Conservation (phyloP, 2,329 filamentous ascomycete species). For the Chlorencoelia australis region DNA sequence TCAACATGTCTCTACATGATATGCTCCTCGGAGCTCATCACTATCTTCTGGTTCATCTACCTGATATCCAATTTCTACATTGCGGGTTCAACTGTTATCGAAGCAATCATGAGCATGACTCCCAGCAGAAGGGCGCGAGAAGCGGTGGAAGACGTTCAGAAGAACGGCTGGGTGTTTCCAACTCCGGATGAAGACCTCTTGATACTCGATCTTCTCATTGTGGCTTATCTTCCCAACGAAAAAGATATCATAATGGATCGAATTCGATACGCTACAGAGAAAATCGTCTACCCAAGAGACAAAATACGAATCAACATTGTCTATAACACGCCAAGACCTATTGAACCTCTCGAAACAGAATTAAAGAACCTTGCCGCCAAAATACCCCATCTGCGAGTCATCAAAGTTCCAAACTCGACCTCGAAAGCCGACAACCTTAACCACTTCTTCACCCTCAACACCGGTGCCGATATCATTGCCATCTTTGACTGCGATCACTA, state of each 20-base stretch:
- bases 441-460: slow-evolving; percentile 35
- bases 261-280: slow-evolving; percentile 34
- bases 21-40: slow-evolving; percentile 26
- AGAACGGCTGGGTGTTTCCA: slow-evolving; percentile 32
- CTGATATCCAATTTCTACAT: slow-evolving; percentile 35
- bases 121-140: slow-evolving; percentile 29
- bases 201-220: slow-evolving; percentile 36
- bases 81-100: slow-evolving; percentile 31
- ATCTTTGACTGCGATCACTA: slow-evolving; percentile 42
- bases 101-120: slow-evolving; percentile 31
- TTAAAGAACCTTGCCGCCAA: slow-evolving; percentile 29
- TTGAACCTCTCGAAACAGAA: slow-evolving; percentile 35
- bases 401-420: slow-evolving; percentile 37
- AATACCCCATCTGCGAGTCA: slow-evolving; percentile 33
- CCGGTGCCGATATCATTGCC: slow-evolving; percentile 34
- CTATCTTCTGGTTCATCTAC: slow-evolving; percentile 35
- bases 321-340: slow-evolving; percentile 38
- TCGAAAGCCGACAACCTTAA: slow-evolving; percentile 41
- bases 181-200: slow-evolving; percentile 31
- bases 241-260: slow-evolving; percentile 39
- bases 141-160: slow-evolving; percentile 28
- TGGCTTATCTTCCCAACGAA: slow-evolving; percentile 40
- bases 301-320: slow-evolving; percentile 36
- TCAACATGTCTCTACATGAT: slow-evolving; percentile 33
- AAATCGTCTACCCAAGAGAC: slow-evolving; percentile 35